Base-by-base conservation (phyloP, 2,329 filamentous ascomycete species). In the Endoconidiophora polonica region DNA sequence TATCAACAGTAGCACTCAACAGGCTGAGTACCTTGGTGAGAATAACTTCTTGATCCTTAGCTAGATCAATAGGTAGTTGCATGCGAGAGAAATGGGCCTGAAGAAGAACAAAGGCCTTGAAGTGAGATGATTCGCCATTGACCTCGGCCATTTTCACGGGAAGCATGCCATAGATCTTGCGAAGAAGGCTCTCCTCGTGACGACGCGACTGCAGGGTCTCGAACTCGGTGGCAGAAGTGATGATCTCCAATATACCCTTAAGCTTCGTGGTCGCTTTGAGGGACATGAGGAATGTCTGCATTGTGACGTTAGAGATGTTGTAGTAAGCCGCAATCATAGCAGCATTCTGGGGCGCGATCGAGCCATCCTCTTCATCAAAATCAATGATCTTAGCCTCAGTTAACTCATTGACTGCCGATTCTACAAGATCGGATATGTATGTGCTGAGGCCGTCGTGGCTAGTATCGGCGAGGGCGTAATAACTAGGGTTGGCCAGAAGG, bases 301-400 rank as follows among this genome's bases (percentile, higher is more conserved):
- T 98, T 2, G 91, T 98, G 63, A 94, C 85, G 68, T 95, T 96
- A 4, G 90, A 95, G 60, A 98, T 94, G 66, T 95, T 96, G 74
- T 98, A 98, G 72, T 98, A 96, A 1, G 91, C 87, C 7, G 86
- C 87, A 60, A 98, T 96, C 85, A 95, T 95, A 57, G 91, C 91
- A 2, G 90, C 84, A 63, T 98, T 96, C 59, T 94, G 77, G 12
- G 91, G 88, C 16, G 83, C 76, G 42, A 96, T 81, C 1, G 80
- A 81, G 58, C 94, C 90, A 61, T 96, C 90, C 46, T 93, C 87
- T 60, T 94, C 88, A 56, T 96, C 90, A 45, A 94, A 76, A 58
- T 96, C 88, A 57, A 98, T 87, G 56, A 98, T 90, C 71, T 93
- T 94, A 36, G 87, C 88, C 59, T 96, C 90, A 6, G 81, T 73